phyloP scores from a whole-genome alignment of 495 filamentous ascomycete species.

The Penicillium pulvis region DNA sequence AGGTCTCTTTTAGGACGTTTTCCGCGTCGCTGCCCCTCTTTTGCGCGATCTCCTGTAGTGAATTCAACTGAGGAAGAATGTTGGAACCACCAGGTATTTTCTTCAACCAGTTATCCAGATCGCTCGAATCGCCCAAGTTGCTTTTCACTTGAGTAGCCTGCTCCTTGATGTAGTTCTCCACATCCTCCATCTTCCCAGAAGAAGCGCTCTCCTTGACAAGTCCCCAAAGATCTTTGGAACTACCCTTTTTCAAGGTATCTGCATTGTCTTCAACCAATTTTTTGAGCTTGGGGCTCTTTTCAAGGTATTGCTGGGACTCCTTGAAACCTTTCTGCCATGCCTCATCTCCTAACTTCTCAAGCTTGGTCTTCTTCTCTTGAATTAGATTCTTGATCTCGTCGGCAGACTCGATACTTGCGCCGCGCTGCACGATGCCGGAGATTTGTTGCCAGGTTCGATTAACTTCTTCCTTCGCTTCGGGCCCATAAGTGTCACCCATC shows the following conservation, averaged over 20 bases:
- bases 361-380: constrained; percentile 63
- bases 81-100: neutral
- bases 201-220: constrained; percentile 55
- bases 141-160: constrained; percentile 48
- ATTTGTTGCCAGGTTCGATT: constrained; percentile 66
- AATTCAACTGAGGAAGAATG: neutral
- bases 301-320: constrained; percentile 61
- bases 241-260: constrained; percentile 59
- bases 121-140: neutral
- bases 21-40: neutral
- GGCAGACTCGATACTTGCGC: constrained; percentile 30
- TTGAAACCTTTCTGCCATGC: constrained; percentile 65
- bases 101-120: neutral
- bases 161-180: constrained; percentile 61
- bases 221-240: constrained; percentile 54
- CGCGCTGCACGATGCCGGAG: constrained; percentile 47
- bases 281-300: constrained; percentile 68
- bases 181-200: constrained; percentile 53
- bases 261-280: constrained; percentile 61
- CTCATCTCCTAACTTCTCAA: constrained; percentile 62
- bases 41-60: neutral
- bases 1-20: constrained; percentile 53
- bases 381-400: constrained; percentile 59
- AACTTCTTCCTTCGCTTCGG: constrained; percentile 68
- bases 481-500: constrained; percentile 64